Percentiles rank a stretch among this genome's conserved stretches.
phyloP scores from a whole-genome alignment of 768 basidiomycete species.

The Lactarius vividus region DNA sequence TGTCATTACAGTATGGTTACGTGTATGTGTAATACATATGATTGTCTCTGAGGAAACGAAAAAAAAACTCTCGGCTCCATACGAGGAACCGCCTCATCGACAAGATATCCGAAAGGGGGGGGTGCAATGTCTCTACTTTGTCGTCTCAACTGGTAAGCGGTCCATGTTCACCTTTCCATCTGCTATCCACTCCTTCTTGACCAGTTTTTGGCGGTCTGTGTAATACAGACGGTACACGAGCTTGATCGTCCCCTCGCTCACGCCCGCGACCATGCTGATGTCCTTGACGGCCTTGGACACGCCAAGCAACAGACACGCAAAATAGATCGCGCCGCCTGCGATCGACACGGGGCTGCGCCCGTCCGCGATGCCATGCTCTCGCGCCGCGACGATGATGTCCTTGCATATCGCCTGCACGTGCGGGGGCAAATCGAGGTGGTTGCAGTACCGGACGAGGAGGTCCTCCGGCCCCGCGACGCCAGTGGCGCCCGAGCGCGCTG shows the following conservation, averaged over 20 bases:
- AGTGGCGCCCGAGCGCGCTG: constrained; percentile 36
- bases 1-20: neutral
- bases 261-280: constrained; percentile 87
- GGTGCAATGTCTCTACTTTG: constrained; percentile 13
- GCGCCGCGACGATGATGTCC: constrained; percentile 77
- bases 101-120: neutral
- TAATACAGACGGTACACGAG: constrained; percentile 83
- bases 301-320: constrained; percentile 81
- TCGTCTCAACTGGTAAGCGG: constrained; percentile 36
- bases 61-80: neutral
- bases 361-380: constrained; percentile 84
- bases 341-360: constrained; percentile 97
- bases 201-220: constrained; percentile 68
- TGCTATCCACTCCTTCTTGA: constrained; percentile 84
- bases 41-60: neutral
- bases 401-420: constrained; percentile 80
- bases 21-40: constrained; percentile 1
- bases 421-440: constrained; percentile 82
- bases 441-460: constrained; percentile 89
- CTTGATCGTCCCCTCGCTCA: constrained; percentile 94
- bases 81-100: neutral
- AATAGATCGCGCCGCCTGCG: constrained; percentile 95
- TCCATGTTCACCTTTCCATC: constrained; percentile 63
- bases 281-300: constrained; percentile 74
- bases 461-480: constrained; percentile 71